A percentile compares a stretch with the other conserved stretches of the same genome.
These are phyloP conservation scores for Phytophthora fragariaefolia DNA, from an alignment of 352 stramenopile species.

Conservation along the genomic window DNA sequence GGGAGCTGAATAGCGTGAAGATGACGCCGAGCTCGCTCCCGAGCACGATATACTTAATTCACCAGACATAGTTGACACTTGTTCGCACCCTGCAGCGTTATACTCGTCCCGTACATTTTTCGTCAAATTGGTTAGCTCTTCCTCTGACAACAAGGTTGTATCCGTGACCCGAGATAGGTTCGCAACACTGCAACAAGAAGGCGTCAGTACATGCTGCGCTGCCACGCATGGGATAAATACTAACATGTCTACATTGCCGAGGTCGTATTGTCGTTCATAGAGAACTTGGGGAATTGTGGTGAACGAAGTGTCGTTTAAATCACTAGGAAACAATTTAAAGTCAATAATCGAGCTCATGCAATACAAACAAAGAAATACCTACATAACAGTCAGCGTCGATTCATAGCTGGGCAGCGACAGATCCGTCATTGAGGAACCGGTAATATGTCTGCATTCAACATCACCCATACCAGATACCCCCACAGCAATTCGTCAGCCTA, in stretches of 20 bases:
- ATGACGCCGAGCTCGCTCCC: too few species aligned
- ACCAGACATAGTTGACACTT: too few species aligned
- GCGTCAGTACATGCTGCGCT: too few species aligned
- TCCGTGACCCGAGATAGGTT: slow-evolving; percentile 1
- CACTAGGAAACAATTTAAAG: too few species aligned
- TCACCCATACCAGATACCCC: background rate
- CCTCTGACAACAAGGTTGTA: background rate
- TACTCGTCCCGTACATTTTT: too few species aligned
- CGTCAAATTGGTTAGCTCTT: background rate
- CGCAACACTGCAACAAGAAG: background rate
- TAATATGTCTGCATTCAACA: background rate
- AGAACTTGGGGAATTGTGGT: slow-evolving; percentile 33
- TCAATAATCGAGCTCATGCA: background rate
- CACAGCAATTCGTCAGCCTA: background rate
- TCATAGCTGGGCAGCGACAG: background rate
- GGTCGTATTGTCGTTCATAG: slow-evolving; percentile 38
- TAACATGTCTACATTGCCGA: slow-evolving; percentile 12
- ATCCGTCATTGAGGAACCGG: background rate
- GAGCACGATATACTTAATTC: too few species aligned
- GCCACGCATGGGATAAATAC: background rate
- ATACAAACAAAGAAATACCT: background rate
- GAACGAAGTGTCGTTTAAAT: slow-evolving; percentile 32
- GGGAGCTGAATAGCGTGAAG: background rate
- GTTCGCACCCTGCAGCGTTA: too few species aligned
- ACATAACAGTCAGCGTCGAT: background rate